Evolutionary conservation across 257 asterid genomes (phyloP).

Genomic region (Ophiorrhiza pumila): DNA sequence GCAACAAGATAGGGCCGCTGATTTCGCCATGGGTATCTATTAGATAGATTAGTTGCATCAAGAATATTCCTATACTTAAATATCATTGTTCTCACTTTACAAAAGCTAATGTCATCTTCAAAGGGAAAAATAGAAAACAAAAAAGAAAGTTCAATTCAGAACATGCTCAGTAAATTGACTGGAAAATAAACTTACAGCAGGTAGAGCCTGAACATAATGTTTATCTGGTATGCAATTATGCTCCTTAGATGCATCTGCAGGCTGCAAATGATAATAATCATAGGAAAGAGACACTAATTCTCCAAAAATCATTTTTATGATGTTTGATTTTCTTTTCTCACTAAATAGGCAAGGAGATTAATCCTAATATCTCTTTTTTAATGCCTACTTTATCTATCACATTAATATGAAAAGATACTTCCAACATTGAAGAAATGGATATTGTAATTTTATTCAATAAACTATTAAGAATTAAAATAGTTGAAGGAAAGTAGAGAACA

Average conservation of each 20-base stretch:
- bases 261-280: slow-evolving; percentile 45
- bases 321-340: neutral
- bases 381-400: neutral
- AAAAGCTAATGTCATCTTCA: neutral
- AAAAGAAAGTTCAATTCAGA: neutral
- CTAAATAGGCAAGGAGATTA: neutral
- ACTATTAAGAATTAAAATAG: neutral
- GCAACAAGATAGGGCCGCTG: no score
- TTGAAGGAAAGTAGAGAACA: neutral
- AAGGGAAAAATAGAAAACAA: neutral
- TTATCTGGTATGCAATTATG: slow-evolving; percentile 99
- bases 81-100: neutral
- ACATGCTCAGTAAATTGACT: neutral
- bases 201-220: slow-evolving; percentile 93
- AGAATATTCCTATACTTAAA: neutral
- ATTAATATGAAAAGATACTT: neutral
- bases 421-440: neutral
- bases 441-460: neutral
- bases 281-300: slow-evolving; percentile 12
- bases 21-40: no score
- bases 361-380: neutral
- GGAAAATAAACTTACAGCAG: slow-evolving; percentile 55
- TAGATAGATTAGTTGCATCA: neutral
- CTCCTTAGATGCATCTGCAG: slow-evolving; percentile 66
- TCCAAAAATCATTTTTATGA: slow-evolving; percentile 7